These are phyloP conservation scores for Leptographium wingfieldii DNA, from an alignment of 2,329 filamentous ascomycete genomes.

Conservation along the genomic window DNA sequence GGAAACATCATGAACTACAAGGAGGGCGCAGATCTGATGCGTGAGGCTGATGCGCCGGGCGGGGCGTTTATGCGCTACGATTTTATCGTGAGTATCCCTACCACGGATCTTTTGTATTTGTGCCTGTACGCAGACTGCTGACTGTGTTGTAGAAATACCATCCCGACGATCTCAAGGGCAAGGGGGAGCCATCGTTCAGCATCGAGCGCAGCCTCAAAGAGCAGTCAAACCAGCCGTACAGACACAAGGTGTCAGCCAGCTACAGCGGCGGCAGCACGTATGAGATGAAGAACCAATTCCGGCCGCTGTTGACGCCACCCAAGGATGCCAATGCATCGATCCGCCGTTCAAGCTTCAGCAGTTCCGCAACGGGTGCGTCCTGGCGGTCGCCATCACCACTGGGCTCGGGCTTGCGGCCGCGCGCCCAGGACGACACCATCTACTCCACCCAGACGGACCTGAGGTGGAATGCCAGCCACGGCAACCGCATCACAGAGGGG, in stretches of 20 bases:
- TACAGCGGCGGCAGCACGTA: conserved; percentile 2
- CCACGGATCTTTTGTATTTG: not conserved
- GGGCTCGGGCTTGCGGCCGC: not conserved
- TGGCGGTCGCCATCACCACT: not conserved
- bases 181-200: conserved; percentile 64
- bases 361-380: conserved; percentile 14
- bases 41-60: conserved; percentile 52
- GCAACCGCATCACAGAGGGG: conserved; percentile 34
- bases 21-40: conserved; percentile 79
- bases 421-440: conserved; percentile 3
- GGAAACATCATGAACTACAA: conserved; percentile 66
- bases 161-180: conserved; percentile 68
- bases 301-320: not conserved
- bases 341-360: conserved; percentile 33
- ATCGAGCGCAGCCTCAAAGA: conserved; percentile 56
- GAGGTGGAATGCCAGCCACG: conserved; percentile 27
- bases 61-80: conserved; percentile 70
- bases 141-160: conserved; percentile 44
- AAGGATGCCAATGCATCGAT: conserved; percentile 16
- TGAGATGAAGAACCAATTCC: conserved; percentile 1
- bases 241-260: conserved; percentile 12
- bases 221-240: conserved; percentile 26
- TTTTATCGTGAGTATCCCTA: conserved; percentile 47
- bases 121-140: not conserved
- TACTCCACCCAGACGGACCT: conserved; percentile 16